Base-by-base conservation (phyloP, 148 eudicot species). In the Camellia lanceoleosa region DNA sequence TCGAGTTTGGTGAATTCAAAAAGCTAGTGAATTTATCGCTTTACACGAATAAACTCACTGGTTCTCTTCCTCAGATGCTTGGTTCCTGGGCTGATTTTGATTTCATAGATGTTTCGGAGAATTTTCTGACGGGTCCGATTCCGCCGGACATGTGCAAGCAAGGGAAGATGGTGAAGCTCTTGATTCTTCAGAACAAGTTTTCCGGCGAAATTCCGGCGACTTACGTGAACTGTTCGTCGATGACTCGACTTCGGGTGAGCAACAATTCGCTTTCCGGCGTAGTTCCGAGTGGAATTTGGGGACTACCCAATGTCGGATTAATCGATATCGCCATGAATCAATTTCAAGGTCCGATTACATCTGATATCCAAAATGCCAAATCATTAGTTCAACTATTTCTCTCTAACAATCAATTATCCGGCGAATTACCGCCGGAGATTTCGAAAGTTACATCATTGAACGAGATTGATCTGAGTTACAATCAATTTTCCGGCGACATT, bases 221-320 rank as follows among this genome's bases (percentile, higher is more conserved):
- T 65, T 96, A 96, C 79, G 94, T 80, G 0, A 81, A 84, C 23
- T 96, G 99, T 68, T 80, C 62, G 42, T 91, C 94, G 38, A 42
- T 96, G 75, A 82, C 81, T 11, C 91, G 99, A 42, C 85, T 96
- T 44, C 92, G 99, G 49, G 95, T 96, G n/a, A 92, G 86, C 85
- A 80, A 89, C 23, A 96, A 96, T 79, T 79, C 82, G 4, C 94
- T 96, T 1, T 85, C 94, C 7, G 99, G 99, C 5, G 77, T 75
- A 5, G 91, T 96, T 73, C 99, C 99, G 9, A 64, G 85, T n/a
- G 89, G 95, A 52, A 81, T 96, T 61, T 96, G 98, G 99, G 99
- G 92, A 0, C 74, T 96, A 14, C 97, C 99, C 0, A 86, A 89
- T 4, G 82, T 87, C 0, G 81, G 89, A 3, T 76, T 96, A 2